Base-by-base conservation (phyloP, 768 basidiomycete species). In the Tulasnella sp. region DNA sequence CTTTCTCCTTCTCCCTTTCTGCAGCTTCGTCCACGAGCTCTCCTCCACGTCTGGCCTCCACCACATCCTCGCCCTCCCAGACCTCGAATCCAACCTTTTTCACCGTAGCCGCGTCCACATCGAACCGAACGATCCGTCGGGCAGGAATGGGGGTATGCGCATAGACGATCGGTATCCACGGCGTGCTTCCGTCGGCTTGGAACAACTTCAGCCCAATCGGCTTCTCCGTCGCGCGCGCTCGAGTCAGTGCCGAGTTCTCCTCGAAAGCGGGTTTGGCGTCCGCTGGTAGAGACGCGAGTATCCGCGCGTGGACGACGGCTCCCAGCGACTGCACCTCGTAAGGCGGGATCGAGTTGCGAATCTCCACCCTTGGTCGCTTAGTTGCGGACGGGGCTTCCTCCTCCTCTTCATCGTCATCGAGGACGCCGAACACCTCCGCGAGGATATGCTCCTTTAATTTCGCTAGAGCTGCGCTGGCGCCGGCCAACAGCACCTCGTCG, bases 391-490 rank as follows among this genome's bases (percentile, higher is more conserved):
- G 32, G 3, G n/a, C 63, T 7, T 64, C 76, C 6, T 76, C 75
- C 74, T 80, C 80, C 36, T 79, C 78, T 5, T 77, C 77, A 9
- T 76, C 76, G 29, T 77, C 73, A 17, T 76, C 75, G 5, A 67
- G 67, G 22, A 75, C 71, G 47, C 75, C 75, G 70, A 75, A 74
- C 63, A 74, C 47, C 62, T 75, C 47, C 39, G 74, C 37, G 19
- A 65, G 64, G 35, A 75, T 41, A 11, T 67, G 67, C 5, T 75
- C 75, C 16, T 72, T 44, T 5, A 77, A 65, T 12, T 74, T 76
- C 52, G 75, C 74, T 11, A 77, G 67, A 22, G 71, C 62, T 4
- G 77, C 74, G 14, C 73, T 76, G 9, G 75, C 77, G 14, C 78
- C 78, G 36, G 75, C 77, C 63, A 77, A 74, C 32, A 77, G 44